Base-by-base conservation (phyloP, 2,329 filamentous ascomycete species). In the Ceratocystis huliohia region DNA sequence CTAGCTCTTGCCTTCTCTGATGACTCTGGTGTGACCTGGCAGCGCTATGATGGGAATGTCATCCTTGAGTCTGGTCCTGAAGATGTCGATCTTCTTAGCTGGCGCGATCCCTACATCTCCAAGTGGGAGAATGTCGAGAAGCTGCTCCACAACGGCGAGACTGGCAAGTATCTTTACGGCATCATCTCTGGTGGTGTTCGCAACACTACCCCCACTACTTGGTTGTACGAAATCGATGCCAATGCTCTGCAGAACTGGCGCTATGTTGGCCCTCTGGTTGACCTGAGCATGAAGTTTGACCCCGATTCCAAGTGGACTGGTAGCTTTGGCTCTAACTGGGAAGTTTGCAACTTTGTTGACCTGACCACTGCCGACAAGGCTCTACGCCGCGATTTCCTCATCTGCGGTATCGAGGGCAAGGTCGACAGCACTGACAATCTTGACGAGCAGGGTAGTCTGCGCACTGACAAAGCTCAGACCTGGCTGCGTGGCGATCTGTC, bases 1-100 rank as follows among this genome's bases (percentile, higher is more conserved):
- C 77, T 80, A 64, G 76, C 75, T 15, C 71, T 80, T 1, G 79
- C 78, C 1, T 73, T 78, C 4, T 75, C 73, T 71, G 76, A 66
- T 74, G 76, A 77, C 75, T 68, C 65, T 22, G 71, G 70, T 33
- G 5, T 59, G 28, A 69, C 70, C 5, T 72, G 70, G 70, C 57
- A 66, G 22, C 69, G 69, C n/a, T 69, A 70, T 61, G 57, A 61
- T 7, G 67, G 63, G 22, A 71, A 72, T 61, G 69, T 71, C 13
- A 67, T 73, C 10, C 37, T 72, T 2, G 50, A 45, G 30, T 59
- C 64, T 5, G 68, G 70, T 7, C 72, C 72, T 45, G 63, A 66
- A 25, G 68, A 66, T 7, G 66, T 65, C n/a, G 67, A 70, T 1
- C 70, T 71, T 17, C 69, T 68, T 15, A 70, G 72, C 48, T 73